These are phyloP conservation scores for Histomonas meleagridis DNA, from an alignment of 208 protist species.

Conservation along the genomic window DNA sequence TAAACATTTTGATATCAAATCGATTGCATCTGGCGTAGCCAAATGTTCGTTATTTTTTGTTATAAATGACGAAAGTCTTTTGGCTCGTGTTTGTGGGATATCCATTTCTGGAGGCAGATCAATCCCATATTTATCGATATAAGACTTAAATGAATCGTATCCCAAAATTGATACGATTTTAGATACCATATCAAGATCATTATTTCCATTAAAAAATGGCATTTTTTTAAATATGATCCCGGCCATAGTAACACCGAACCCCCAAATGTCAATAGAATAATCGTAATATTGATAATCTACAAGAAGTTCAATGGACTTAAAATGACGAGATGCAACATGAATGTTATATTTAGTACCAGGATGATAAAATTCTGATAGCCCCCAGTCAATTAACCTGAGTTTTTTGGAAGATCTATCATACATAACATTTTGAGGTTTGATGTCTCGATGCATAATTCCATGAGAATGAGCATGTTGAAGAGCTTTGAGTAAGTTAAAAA, in stretches of 20 bases:
- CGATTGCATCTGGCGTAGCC: slow-evolving; percentile 28
- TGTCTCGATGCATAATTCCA: slow-evolving; percentile 34
- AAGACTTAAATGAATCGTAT: not conserved
- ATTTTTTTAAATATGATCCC: slow-evolving; percentile 46
- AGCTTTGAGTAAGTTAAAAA: not conserved
- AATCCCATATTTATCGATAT: slow-evolving; percentile 19
- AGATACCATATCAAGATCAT: slow-evolving; percentile 39
- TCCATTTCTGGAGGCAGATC: not conserved
- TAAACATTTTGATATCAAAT: slow-evolving; percentile 33
- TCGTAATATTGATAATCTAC: slow-evolving; percentile 43
- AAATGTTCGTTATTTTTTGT: not conserved
- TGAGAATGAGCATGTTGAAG: not conserved
- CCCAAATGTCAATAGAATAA: slow-evolving; percentile 48
- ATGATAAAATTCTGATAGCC: slow-evolving; percentile 47
- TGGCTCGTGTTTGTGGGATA: not conserved
- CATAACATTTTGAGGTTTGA: slow-evolving; percentile 37
- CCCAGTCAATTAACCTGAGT: slow-evolving; percentile 42
- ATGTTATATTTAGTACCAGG: slow-evolving; percentile 43
- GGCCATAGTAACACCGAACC: slow-evolving; percentile 40
- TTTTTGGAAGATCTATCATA: not conserved
- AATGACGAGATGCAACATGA: slow-evolving; percentile 44
- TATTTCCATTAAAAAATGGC: slow-evolving; percentile 45
- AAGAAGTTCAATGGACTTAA: slow-evolving; percentile 40
- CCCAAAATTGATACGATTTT: slow-evolving; percentile 22
- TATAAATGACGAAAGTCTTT: not conserved